Evolutionary conservation across 306 rosid species (phyloP).

Genomic region (Benincasa hispida): DNA sequence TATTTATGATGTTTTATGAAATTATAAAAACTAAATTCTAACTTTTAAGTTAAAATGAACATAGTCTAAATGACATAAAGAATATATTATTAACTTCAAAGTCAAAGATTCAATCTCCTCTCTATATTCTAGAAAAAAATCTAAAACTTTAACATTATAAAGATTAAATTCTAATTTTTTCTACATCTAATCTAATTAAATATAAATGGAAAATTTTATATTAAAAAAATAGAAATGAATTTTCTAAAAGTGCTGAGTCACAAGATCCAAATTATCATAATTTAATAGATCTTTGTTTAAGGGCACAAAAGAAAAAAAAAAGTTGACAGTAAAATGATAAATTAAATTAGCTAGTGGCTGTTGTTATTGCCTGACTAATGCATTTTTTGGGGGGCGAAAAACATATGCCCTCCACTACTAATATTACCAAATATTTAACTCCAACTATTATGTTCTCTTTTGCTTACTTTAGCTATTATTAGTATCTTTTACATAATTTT

Average conservation of each 20-base stretch:
- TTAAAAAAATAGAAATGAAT: too few species aligned
- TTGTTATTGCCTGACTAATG: not conserved
- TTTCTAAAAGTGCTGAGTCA: not conserved
- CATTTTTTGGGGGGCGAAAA: not conserved
- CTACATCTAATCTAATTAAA: too few species aligned
- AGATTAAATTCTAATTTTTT: too few species aligned
- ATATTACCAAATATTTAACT: not conserved
- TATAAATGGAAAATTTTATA: too few species aligned
- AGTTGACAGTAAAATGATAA: not conserved
- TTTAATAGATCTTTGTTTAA: not conserved
- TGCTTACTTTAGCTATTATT: not conserved
- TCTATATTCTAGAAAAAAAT: too few species aligned
- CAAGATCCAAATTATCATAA: not conserved
- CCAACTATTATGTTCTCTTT: not conserved
- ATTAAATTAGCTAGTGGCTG: not conserved
- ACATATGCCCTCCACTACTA: not conserved
- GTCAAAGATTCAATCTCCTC: too few species aligned
- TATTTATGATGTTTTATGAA: too few species aligned
- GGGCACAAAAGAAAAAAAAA: not conserved
- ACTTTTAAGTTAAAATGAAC: too few species aligned
- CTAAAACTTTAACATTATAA: too few species aligned
- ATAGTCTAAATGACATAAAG: too few species aligned
- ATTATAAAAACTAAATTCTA: too few species aligned
- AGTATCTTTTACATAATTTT: not conserved
- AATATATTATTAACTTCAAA: too few species aligned